phyloP scores from a whole-genome alignment of 805 yeast genomes.

The Saccharomycopsis selenospora region DNA sequence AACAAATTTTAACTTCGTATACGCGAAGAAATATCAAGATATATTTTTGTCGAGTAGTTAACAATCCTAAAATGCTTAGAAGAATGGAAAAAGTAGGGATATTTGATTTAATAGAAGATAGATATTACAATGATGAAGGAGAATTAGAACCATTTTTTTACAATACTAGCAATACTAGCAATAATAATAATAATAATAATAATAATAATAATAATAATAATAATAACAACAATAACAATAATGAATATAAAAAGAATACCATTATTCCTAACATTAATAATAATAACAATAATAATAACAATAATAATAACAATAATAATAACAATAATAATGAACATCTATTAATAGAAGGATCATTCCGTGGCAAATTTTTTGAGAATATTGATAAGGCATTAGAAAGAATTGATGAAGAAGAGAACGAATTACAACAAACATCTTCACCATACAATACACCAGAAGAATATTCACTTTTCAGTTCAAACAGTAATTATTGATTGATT shows the following conservation, averaged over 20 bases:
- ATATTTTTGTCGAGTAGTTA: slow-evolving; percentile 54
- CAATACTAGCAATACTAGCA: no score
- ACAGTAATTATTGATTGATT: slow-evolving; percentile 11
- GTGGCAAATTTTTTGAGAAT: slow-evolving; percentile 36
- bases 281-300: no score
- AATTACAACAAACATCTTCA: no score
- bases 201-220: no score
- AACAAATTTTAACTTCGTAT: slow-evolving; percentile 53
- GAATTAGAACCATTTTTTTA: no score
- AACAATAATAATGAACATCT: no score
- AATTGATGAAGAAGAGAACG: slow-evolving; percentile 32
- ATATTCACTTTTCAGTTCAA: slow-evolving; percentile 24
- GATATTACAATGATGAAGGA: neutral
- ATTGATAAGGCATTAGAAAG: slow-evolving; percentile 52
- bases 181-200: no score
- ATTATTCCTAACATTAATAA: no score
- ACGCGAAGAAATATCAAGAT: slow-evolving; percentile 48
- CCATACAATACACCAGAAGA: slow-evolving; percentile 2
- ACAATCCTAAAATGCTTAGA: slow-evolving; percentile 38
- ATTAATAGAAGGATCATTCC: slow-evolving; percentile 27
- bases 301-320: no score
- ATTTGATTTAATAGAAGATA: slow-evolving; percentile 27
- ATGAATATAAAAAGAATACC: no score
- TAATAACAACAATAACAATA: slow-evolving; percentile 22
- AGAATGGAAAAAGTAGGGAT: slow-evolving; percentile 54